Base-by-base conservation (phyloP, 495 filamentous ascomycete species). In the Daldinia loculata region DNA sequence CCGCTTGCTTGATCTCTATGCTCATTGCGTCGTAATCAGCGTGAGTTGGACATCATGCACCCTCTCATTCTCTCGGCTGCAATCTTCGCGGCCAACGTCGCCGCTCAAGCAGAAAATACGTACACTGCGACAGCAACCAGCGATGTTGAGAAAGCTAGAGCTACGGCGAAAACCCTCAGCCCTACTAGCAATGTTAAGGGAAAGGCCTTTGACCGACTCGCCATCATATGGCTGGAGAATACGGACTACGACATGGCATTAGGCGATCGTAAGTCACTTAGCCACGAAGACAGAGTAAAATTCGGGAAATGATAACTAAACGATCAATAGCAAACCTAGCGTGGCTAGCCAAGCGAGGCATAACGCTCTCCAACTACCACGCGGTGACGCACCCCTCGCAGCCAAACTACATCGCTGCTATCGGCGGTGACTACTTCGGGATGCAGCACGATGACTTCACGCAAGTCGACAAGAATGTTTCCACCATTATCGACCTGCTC, bases 201-300 rank as follows among this genome's bases (percentile, higher is more conserved):
- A 58, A 82, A 86, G 67, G 88, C 83, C 1, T 93, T 92, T 70
- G 82, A 92, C 76, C 85, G 88, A 9, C 87, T 92, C 66, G 84
- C 87, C 36, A 84, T 86, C 63, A 87, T 93, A 74, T 93, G 89
- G 88, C 81, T 92, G 14, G 91, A 92, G 80, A 93, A 93, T 74
- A 89, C 87, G 36, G 89, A 92, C 80, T 83, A 80, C 59, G 72
- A 77, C 15, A 81, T 76, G 76, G 79, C 77, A 8, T 63, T 74
- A 26, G 71, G 75, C n/a, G 76, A 79, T 71, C 74, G 69, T 77
- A 64, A 66, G 78, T 66, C 30, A 22, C 4, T 29, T 5, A n/a
- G n/a, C 30, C 22, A 41, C 6, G 2, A 27, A 14, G 22, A n/a
- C 24, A 60, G 27, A 48, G 17, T 30, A 61, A 45, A n/a, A 36